These are phyloP conservation scores for Trypanosoma boissoni DNA, from an alignment of 208 protist genomes.

Conservation along the genomic window DNA sequence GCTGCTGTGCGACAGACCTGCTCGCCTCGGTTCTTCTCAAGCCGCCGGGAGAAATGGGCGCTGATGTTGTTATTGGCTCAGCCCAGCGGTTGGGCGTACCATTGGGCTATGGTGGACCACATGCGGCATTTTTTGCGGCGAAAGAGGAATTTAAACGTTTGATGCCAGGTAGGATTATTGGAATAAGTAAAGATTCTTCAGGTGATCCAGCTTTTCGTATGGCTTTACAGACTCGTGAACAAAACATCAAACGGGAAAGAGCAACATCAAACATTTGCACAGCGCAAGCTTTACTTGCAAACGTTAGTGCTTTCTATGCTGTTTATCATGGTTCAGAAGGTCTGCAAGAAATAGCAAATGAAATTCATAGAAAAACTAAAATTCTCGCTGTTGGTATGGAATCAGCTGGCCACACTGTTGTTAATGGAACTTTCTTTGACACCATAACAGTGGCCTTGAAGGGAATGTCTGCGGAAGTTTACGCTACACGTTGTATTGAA, in stretches of 20 bases:
- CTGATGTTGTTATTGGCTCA: constrained; percentile 93
- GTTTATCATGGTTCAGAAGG: constrained; percentile 97
- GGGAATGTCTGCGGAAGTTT: constrained; percentile 46
- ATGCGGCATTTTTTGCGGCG: constrained; percentile 96
- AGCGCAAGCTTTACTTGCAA: constrained; percentile 96
- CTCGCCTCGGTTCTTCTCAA: constrained; percentile 92
- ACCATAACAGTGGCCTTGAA: constrained; percentile 76
- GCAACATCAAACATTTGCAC: constrained; percentile 98
- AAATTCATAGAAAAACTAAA: constrained; percentile 84
- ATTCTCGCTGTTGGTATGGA: constrained; percentile 85
- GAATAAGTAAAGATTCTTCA: constrained; percentile 90
- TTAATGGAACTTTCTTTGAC: constrained; percentile 88
- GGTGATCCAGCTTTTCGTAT: constrained; percentile 94
- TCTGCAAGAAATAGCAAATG: constrained; percentile 89
- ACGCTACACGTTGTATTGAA: constrained; percentile 54
- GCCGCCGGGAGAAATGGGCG: constrained; percentile 93
- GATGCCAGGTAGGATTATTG: constrained; percentile 96
- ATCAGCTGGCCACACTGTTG: constrained; percentile 53
- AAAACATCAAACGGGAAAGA: constrained; percentile 97
- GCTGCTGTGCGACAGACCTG: constrained; percentile 91
- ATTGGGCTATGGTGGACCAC: constrained; percentile 96
- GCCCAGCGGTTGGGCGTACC: constrained; percentile 96
- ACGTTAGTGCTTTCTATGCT: constrained; percentile 96
- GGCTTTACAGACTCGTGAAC: constrained; percentile 98
- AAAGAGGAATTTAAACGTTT: constrained; percentile 87